Evolutionary conservation across 2,329 filamentous ascomycete species (phyloP), one percentile per base, ranked within the genome.

Genomic region (Exophiala bonariae): DNA sequence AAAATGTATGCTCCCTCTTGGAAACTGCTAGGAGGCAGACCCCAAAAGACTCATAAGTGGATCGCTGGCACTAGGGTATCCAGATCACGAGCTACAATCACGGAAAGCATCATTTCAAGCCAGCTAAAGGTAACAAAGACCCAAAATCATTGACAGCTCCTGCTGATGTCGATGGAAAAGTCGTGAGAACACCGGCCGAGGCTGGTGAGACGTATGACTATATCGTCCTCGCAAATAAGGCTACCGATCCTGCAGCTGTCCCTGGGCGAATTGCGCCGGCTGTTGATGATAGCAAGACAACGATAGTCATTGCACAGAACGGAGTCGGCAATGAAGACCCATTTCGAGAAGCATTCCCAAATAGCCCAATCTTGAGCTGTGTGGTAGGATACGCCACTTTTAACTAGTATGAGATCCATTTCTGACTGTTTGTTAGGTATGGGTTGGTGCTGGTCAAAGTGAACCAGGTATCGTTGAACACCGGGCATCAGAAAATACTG

Each of bases 391-490:
- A 17, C 13, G 4, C 14, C 9, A 11, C 13, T 32, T 8, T 19
- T 32, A 13, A 2, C n/a, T 36, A 31, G 23, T 14, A 40, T 45
- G 28, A 35, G 10, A 14, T 17, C 34, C 2, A 33, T 3, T 4
- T 6, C n/a, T 26, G 8, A 34, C 20, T 26, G 17, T 17, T 22
- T n/a, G 14, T 14, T 18, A 74, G 72, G 72, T 72, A 1, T 79
- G 75, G 79, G 73, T 78, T 1, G 78, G 78, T 3, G 77, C 76
- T 7, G 69, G 62, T 0, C 79, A 82, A 53, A 63, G 63, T 2
- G 59, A 66, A 6, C 77, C 78, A 0, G 79, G 79, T 0, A 51
- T 73, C 2, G 64, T 81, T 18, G 60, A 63, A 7, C 79, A 82
- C 54, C 76, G 66, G 17, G 73, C 71, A 42, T 73, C 73, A 10